These are phyloP conservation scores for Candida pseudocylindracea DNA, from an alignment of 1,139 yeast species.

Conservation along the genomic window DNA sequence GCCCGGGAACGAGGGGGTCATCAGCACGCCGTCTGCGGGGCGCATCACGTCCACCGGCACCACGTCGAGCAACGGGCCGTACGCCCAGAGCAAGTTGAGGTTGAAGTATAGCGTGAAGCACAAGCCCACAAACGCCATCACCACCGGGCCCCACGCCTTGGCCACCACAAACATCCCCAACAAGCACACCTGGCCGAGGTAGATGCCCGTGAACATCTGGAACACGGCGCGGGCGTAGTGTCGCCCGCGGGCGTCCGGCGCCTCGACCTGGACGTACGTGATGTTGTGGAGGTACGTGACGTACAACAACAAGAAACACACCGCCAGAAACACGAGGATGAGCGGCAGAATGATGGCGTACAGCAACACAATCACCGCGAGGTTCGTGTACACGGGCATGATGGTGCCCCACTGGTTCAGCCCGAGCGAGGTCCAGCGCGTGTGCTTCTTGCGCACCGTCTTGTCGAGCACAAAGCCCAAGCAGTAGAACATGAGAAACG, in stretches of 20 bases:
- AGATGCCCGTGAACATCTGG: constrained; percentile 75
- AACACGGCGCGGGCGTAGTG: constrained; percentile 75
- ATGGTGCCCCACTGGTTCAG: constrained; percentile 70
- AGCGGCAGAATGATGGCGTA: constrained; percentile 35
- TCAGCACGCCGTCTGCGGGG: constrained; percentile 45
- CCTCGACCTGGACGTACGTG: constrained; percentile 37
- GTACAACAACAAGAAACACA: constrained; percentile 51
- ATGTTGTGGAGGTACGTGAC: constrained; percentile 65
- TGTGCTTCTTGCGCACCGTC: constrained; percentile 79
- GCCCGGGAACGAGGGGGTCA: constrained; percentile 24
- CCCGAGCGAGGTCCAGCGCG: constrained; percentile 39
- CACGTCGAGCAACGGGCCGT: constrained; percentile 31
- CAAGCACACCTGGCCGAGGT: constrained; percentile 68
- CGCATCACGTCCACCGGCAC: constrained; percentile 51
- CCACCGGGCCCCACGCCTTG: constrained; percentile 90
- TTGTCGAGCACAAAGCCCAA: constrained; percentile 49
- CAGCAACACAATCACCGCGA: constrained; percentile 60
- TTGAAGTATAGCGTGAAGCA: constrained; percentile 49
- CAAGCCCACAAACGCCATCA: constrained; percentile 43
- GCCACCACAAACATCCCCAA: constrained; percentile 76
- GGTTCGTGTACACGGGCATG: constrained; percentile 66
- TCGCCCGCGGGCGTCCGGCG: constrained; percentile 61
- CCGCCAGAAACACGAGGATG: constrained; percentile 41
- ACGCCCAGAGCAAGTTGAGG: constrained; percentile 33
- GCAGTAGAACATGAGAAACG: constrained; percentile 45